A percentile compares a stretch with the other conserved stretches of the same genome.
phyloP scores from a whole-genome alignment of 306 rosid species.

The Hippophae gyantsensis region DNA sequence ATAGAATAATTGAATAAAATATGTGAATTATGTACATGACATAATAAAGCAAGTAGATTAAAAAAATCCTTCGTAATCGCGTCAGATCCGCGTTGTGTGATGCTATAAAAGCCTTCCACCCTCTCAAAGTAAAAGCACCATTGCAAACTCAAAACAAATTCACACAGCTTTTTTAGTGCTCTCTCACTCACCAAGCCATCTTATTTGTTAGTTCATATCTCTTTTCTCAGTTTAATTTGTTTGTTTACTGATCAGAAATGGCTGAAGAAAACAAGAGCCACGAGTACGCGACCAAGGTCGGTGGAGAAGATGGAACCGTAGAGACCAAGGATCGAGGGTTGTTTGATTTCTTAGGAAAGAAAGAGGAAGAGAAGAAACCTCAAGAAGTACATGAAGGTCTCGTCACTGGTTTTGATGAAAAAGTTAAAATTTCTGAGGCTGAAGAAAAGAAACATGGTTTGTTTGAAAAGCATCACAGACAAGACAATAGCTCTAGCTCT shows the following conservation, averaged over 20 bases:
- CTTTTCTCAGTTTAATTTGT: no score
- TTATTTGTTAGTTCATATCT: no score
- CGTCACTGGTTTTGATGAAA: slow-evolving; percentile 16
- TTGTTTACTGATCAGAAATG: slow-evolving; percentile 23
- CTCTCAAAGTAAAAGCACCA: no score
- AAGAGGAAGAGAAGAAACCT: slow-evolving; percentile 25
- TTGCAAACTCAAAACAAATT: no score
- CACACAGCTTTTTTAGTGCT: no score
- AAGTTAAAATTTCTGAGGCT: slow-evolving; percentile 21
- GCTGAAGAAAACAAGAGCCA: slow-evolving; percentile 53
- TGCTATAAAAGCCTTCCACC: no score
- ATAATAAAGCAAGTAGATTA: no score
- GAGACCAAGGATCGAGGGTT: slow-evolving; percentile 67
- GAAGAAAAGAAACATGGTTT: slow-evolving; percentile 26
- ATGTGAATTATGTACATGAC: no score
- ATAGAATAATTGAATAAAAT: no score
- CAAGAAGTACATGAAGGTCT: slow-evolving; percentile 21
- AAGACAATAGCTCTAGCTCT: slow-evolving; percentile 38
- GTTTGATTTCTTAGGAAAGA: slow-evolving; percentile 56
- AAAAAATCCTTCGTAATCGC: no score
- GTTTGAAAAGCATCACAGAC: slow-evolving; percentile 28
- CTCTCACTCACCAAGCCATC: no score
- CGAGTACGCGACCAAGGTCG: slow-evolving; percentile 26
- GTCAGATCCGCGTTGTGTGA: no score
- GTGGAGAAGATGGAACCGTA: slow-evolving; percentile 13